Evolutionary conservation across 1,139 yeast genomes (phyloP), one percentile per base, ranked within the genome.

Genomic region (Hyphopichia pseudoburtonii): DNA sequence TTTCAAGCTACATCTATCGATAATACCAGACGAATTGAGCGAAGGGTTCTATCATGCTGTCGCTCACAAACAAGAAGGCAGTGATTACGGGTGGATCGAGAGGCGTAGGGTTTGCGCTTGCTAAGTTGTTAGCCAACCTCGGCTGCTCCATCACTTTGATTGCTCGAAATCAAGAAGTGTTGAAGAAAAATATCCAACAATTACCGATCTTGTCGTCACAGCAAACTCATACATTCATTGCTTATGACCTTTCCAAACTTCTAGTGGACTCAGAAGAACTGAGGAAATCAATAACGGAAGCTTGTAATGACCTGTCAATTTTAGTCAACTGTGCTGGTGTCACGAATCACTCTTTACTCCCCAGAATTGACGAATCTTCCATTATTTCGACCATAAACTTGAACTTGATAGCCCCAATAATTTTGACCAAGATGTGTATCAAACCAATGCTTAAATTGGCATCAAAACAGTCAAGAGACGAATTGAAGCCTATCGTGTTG

Each of bases 281-380:
- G n/a, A 18, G 30, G 15, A 21, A 30, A 32, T 24, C 38, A 28
- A 34, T 65, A n/a, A 28, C 37, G 6, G 45, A 46, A 8, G 41
- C 50, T 1, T 48, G 66, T 18, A 34, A 53, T 22, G 53, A 48
- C 3, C 53, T 66, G 4, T 69, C 76, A 25, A 72, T 81, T 1
- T 60, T 88, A 23, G 71, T 89, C 23, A 88, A 89, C 52, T 80
- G 92, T 59, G 96, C 96, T 0, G 97, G 97, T 0, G 52, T 83
- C 3, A 70, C 95, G 1, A 92, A 85, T 49, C 68, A 75, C 28
- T 62, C 75, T 1, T 60, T 89, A 15, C 60, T 86, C 7, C 51
- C 76, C 11, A 56, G 70, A 21, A 73, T 82, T 3, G 44, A 71
- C 1, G 52, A 60, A 0, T 55, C 62, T 0, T 68, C 68, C 11